phyloP scores from a whole-genome alignment of 1,284 basidiomycete genomes.

The Erythrobasidium hasegawianum region DNA sequence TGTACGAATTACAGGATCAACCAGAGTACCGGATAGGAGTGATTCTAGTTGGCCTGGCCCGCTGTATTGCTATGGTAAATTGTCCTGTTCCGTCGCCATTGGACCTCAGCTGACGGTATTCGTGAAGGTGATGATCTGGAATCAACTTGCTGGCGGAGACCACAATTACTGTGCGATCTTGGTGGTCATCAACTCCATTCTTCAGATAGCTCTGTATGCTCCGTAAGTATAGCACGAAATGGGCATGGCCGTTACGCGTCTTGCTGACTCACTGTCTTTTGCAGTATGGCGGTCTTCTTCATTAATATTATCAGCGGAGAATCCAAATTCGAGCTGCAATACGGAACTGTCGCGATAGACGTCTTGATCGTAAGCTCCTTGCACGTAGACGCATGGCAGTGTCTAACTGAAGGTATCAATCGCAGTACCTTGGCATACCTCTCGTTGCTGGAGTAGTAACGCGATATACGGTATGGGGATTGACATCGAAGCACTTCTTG shows the following conservation, averaged over 20 bases:
- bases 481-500: slow-evolving; percentile 56
- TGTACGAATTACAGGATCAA: slow-evolving; percentile 22
- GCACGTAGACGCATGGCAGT: not conserved
- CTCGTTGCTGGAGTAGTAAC: slow-evolving; percentile 66
- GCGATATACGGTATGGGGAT: slow-evolving; percentile 56
- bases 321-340: slow-evolving; percentile 57
- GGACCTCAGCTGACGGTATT: slow-evolving; percentile 32
- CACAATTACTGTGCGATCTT: slow-evolving; percentile 63
- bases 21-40: slow-evolving; percentile 52
- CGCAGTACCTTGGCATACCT: slow-evolving; percentile 69
- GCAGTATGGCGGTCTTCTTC: slow-evolving; percentile 71
- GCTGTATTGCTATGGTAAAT: slow-evolving; percentile 49
- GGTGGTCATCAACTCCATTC: slow-evolving; percentile 56
- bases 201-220: slow-evolving; percentile 31
- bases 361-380: slow-evolving; percentile 57
- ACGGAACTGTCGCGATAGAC: slow-evolving; percentile 66
- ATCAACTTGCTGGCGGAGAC: slow-evolving; percentile 70
- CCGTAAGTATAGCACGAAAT: slow-evolving; percentile 49
- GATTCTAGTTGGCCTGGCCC: slow-evolving; percentile 60
- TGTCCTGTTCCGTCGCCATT: slow-evolving; percentile 34
- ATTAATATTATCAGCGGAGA: slow-evolving; percentile 65
- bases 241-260: slow-evolving; percentile 46
- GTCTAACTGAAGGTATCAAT: not conserved
- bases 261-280: slow-evolving; percentile 56
- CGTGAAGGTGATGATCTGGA: slow-evolving; percentile 77